These are phyloP conservation scores for Alternaria arbusti DNA, from an alignment of 2,329 filamentous ascomycete genomes.

Conservation along the genomic window DNA sequence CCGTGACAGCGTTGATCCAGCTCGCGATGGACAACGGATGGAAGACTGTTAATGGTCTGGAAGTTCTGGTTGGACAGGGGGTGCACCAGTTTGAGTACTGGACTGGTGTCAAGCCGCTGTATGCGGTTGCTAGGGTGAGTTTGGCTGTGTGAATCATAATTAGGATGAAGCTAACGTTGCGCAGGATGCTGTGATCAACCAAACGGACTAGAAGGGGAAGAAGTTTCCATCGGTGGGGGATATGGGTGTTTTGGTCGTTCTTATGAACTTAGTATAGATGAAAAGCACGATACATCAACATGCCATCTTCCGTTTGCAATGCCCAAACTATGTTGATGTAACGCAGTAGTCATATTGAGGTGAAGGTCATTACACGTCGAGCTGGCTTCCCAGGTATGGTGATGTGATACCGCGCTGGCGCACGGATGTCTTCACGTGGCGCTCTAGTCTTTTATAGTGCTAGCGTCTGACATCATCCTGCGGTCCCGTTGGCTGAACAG, in stretches of 20 bases:
- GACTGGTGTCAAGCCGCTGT: constrained; percentile 80
- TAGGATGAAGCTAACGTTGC: constrained; percentile 5
- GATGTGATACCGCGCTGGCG: background rate
- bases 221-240: background rate
- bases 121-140: constrained; percentile 69
- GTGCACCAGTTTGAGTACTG: constrained; percentile 86
- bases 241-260: background rate
- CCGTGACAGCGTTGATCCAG: constrained; percentile 82
- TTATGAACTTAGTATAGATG: background rate
- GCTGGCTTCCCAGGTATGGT: too few species aligned
- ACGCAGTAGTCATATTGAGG: too few species aligned
- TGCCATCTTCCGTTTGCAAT: accelerated
- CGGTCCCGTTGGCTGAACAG: background rate
- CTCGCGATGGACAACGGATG: constrained; percentile 79
- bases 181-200: constrained; percentile 27
- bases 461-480: constrained; percentile 10
- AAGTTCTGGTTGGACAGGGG: constrained; percentile 87
- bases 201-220: constrained; percentile 2
- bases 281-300: background rate
- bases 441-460: background rate
- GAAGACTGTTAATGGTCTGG: constrained; percentile 83
- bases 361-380: too few species aligned
- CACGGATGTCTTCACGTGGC: background rate
- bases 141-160: background rate
- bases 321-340: background rate